phyloP scores from a whole-genome alignment of 768 basidiomycete genomes.

The Erythrobasidium yunnanense region DNA sequence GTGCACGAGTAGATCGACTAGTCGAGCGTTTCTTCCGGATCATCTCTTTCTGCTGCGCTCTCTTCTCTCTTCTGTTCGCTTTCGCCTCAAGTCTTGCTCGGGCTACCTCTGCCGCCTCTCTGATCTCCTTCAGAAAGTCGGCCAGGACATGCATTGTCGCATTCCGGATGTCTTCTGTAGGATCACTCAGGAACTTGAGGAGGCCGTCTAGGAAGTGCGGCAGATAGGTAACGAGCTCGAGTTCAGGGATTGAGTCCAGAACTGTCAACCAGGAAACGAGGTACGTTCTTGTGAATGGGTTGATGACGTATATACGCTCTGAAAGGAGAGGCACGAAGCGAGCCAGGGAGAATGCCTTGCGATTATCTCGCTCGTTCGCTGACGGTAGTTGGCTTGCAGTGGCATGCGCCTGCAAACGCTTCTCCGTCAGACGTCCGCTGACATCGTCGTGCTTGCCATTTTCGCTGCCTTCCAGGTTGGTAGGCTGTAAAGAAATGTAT shows the following conservation, averaged over 20 bases:
- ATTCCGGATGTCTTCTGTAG: constrained; percentile 79
- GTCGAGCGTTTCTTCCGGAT: constrained; percentile 40
- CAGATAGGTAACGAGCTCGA: constrained; percentile 86
- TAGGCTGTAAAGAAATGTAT: constrained; percentile 70
- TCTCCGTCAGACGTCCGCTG: not conserved
- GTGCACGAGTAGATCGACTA: not conserved
- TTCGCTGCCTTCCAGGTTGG: constrained; percentile 52
- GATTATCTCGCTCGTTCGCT: constrained; percentile 48
- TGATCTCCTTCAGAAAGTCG: constrained; percentile 82
- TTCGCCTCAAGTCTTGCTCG: constrained; percentile 43
- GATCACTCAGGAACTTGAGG: constrained; percentile 91
- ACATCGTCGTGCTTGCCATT: constrained; percentile 37
- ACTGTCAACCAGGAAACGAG: constrained; percentile 95
- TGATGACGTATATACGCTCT: constrained; percentile 88
- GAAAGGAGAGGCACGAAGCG: constrained; percentile 87
- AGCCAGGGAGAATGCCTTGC: constrained; percentile 64
- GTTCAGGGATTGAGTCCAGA: constrained; percentile 87
- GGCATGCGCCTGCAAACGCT: not conserved
- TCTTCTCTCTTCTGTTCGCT: constrained; percentile 43
- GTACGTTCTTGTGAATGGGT: constrained; percentile 88
- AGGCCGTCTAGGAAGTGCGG: constrained; percentile 91
- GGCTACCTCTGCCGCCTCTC: constrained; percentile 66
- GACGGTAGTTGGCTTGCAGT: constrained; percentile 42
- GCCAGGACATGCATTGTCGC: constrained; percentile 78
- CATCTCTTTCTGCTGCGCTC: constrained; percentile 45